These are phyloP conservation scores for Penicillium cosmopolitanum DNA, from an alignment of 495 filamentous ascomycete genomes.

Conservation along the genomic window DNA sequence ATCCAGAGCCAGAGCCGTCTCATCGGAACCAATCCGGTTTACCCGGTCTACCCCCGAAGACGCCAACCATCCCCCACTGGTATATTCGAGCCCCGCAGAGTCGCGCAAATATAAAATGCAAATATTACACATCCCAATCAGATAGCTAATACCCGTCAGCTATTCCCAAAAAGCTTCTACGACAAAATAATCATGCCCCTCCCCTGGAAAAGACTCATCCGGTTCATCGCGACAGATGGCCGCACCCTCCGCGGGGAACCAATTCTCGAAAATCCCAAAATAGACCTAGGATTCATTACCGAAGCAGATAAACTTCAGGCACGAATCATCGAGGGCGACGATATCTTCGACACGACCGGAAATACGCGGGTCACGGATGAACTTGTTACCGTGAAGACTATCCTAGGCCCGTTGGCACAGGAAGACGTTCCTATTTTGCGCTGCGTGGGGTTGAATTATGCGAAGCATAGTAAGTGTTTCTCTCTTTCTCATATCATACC, in stretches of 20 bases:
- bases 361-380: constrained; percentile 38
- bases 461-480: constrained; percentile 38
- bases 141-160: no score
- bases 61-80: background rate
- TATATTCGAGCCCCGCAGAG: background rate
- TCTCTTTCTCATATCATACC: no score
- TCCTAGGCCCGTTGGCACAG: constrained; percentile 40
- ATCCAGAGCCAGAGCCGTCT: background rate
- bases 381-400: constrained; percentile 36
- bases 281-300: constrained; percentile 44
- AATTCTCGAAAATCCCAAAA: constrained; percentile 41
- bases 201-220: constrained; percentile 53
- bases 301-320: constrained; percentile 41
- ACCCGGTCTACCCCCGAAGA: constrained; percentile 17
- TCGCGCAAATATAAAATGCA: background rate
- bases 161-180: background rate
- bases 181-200: constrained; percentile 10
- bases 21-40: constrained; percentile 1
- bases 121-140: background rate
- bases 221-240: constrained; percentile 50
- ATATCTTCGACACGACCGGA: constrained; percentile 44
- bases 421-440: constrained; percentile 42
- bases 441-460: constrained; percentile 47
- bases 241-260: constrained; percentile 52
- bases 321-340: constrained; percentile 39